Percentiles rank a stretch among this genome's conserved stretches.
Conservation (phyloP, 176 grass and related monocot genomes). For the Guadua angustifolia region DNA sequence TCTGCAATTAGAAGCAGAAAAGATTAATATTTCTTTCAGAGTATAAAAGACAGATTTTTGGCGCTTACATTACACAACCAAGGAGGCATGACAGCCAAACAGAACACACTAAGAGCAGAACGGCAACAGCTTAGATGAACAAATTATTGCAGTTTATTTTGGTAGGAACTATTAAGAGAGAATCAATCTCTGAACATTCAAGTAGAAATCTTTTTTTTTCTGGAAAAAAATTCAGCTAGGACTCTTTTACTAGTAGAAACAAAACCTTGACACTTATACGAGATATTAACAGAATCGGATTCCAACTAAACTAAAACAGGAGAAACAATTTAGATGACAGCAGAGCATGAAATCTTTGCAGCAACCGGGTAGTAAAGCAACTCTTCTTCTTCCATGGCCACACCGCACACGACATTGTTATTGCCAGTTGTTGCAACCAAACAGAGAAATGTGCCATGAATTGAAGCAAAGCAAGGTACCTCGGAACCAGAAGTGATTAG, state of each 20-base stretch:
- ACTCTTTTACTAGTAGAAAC: neutral
- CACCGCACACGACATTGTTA: neutral
- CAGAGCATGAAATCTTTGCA: neutral
- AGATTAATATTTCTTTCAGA: neutral
- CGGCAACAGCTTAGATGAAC: neutral
- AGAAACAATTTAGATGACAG: neutral
- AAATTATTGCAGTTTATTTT: conserved; percentile 12
- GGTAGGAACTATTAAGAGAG: neutral
- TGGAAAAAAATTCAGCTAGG: neutral
- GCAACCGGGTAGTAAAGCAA: neutral
- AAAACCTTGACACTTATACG: neutral
- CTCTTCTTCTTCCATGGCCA: neutral
- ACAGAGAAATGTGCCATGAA: neutral
- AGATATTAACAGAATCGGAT: neutral
- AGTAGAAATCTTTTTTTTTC: neutral
- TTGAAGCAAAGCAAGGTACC: neutral
- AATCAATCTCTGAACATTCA: conserved; percentile 2
- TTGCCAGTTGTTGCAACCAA: neutral
- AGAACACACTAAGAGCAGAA: neutral
- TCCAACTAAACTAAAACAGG: neutral
- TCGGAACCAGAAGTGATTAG: neutral
- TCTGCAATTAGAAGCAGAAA: neutral
- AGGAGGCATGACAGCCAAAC: no score
- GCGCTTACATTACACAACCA: no score
- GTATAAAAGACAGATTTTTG: no score